A percentile compares a stretch with the other conserved stretches of the same genome.
Conservation (phyloP, 2,329 filamentous ascomycete species). For the Didymella exigua region DNA sequence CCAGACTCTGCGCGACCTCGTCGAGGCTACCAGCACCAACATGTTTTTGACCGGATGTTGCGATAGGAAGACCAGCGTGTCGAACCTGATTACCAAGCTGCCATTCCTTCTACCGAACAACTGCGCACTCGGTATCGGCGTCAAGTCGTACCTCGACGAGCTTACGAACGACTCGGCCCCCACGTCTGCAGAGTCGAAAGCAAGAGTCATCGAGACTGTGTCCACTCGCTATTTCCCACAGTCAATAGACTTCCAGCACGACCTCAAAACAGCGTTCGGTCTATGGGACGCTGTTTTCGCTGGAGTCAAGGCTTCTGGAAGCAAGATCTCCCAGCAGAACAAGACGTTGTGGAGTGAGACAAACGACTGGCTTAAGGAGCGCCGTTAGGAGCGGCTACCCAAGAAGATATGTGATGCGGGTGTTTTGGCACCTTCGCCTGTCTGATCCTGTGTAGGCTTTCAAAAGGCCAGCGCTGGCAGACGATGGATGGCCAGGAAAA, state of each 20-base stretch:
- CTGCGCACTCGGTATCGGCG: conserved; percentile 76
- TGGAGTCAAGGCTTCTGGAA: conserved; percentile 61
- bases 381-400: conserved; percentile 28
- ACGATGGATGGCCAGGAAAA: background rate
- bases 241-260: conserved; percentile 62
- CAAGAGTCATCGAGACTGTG: conserved; percentile 58
- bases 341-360: conserved; percentile 63
- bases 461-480: no score
- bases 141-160: conserved; percentile 80
- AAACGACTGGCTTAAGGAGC: conserved; percentile 61
- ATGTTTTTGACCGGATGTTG: conserved; percentile 83
- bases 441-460: background rate
- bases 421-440: background rate
- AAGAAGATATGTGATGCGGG: background rate
- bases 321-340: conserved; percentile 50
- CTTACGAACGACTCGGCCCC: conserved; percentile 61
- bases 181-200: conserved; percentile 56
- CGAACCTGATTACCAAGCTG: conserved; percentile 74
- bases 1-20: conserved; percentile 76
- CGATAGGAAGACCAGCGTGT: conserved; percentile 64
- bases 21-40: conserved; percentile 80
- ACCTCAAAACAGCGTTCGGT: conserved; percentile 65
- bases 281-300: conserved; percentile 70
- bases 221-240: conserved; percentile 65
- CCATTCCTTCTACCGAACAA: conserved; percentile 74